Evolutionary conservation across 2,329 filamentous ascomycete genomes (phyloP), one percentile per base, ranked within the genome.

Genomic region (Cladosporium sp.): DNA sequence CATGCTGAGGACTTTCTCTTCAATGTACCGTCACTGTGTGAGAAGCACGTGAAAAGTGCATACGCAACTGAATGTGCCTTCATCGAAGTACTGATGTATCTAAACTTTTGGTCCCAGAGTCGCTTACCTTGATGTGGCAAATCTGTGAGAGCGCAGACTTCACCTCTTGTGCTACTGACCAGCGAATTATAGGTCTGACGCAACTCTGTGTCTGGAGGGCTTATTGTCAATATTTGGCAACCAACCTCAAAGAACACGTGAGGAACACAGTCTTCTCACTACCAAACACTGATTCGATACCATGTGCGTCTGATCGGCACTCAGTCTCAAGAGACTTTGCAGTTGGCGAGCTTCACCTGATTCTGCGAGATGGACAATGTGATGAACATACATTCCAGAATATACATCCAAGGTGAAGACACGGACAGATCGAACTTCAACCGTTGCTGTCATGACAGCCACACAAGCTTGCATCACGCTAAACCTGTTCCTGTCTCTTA

Each of bases 401-500:
- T 3, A n/a, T 44, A n/a, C 38, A 44, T 10, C n/a, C 15, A 21
- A 44, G n/a, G 38, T 41, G 41, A 44, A 47, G 41, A 21, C 41
- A 21, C n/a, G n/a, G 21, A 12, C 41, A 24, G n/a, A 47, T 47
- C n/a, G 41, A 24, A 21, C 8, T 21, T 24, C 41, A 21, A 24
- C 11, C 7, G 28, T 5, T 55, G 52, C 52, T 18, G 52, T 55
- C 52, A 34, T 34, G 28, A 55, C n/a, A 32, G 52, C 28, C 18
- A 14, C 52, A 34, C 11, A 15, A 10, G 4, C 24, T 21, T 68
- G 36, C 62, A 5, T 14, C 51, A 54, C 69, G 44, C 64, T 70
- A 30, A 67, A 70, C 65, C 70, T 64, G 61, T 64, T 64, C 61
- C 61, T 64, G 34, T 57, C 51, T 34, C 21, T n/a, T 34, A 18